Percentiles rank a stretch among this genome's conserved stretches.
These are phyloP conservation scores for Triticum timopheevii DNA, from an alignment of 176 grass and related monocot genomes.

Conservation along the genomic window DNA sequence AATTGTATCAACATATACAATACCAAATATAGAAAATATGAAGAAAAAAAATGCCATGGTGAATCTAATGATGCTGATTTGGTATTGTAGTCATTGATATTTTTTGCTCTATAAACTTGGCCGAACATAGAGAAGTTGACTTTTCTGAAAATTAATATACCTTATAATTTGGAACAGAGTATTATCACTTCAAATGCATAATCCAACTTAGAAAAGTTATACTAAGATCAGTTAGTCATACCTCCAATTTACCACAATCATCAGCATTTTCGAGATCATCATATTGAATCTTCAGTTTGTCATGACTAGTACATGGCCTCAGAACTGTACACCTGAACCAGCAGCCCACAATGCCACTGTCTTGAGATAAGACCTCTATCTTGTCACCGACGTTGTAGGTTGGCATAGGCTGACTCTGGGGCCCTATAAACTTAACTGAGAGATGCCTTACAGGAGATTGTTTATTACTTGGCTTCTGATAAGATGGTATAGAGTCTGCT, in stretches of 20 bases:
- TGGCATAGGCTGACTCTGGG: conserved; percentile 50
- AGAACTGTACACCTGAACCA: conserved; percentile 96
- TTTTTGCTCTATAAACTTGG: too few species aligned
- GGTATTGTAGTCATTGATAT: too few species aligned
- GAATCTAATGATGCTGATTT: too few species aligned
- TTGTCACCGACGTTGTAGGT: conserved; percentile 67
- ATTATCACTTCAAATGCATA: not conserved
- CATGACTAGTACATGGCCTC: conserved; percentile 65
- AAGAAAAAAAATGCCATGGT: too few species aligned
- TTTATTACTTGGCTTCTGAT: conserved; percentile 45
- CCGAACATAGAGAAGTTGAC: too few species aligned
- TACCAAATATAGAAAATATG: too few species aligned
- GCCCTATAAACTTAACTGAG: conserved; percentile 48
- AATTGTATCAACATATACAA: too few species aligned
- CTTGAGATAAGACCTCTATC: conserved; percentile 90
- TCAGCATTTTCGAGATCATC: conserved; percentile 90
- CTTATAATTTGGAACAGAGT: too few species aligned
- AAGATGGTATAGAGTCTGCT: conserved; percentile 47
- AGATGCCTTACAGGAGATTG: conserved; percentile 39
- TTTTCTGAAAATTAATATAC: too few species aligned
- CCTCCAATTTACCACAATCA: conserved; percentile 79
- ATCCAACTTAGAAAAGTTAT: conserved; percentile 19
- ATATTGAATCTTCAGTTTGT: conserved; percentile 84
- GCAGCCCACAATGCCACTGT: conserved; percentile 94
- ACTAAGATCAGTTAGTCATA: conserved; percentile 26